Evolutionary conservation across 352 stramenopile genomes (phyloP).

Genomic region (Salisapilia sapeloensis): DNA sequence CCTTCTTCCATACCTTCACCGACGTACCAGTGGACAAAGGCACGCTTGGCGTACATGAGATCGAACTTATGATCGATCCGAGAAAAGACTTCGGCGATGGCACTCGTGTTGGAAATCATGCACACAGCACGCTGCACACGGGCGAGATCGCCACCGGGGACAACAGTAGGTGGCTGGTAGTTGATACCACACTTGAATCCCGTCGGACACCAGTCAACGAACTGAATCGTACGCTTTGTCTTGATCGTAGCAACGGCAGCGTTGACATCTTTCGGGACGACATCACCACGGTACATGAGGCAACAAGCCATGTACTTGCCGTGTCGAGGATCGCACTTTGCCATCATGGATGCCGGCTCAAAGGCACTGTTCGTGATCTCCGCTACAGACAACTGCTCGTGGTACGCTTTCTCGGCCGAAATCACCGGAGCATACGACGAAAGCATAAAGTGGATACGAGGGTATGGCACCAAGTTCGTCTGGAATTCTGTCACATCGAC

Average conservation of each 20-base stretch:
- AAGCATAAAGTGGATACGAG: conserved; percentile 99
- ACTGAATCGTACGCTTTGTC: conserved; percentile 98
- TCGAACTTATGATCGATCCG: conserved; percentile 99
- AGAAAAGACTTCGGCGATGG: conserved; percentile 95
- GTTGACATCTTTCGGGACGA: conserved; percentile 93
- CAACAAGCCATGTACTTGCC: conserved; percentile 99
- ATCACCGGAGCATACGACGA: conserved; percentile 97
- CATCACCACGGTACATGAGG: conserved; percentile 96
- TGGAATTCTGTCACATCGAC: conserved; percentile 99
- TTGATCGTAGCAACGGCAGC: conserved; percentile 96
- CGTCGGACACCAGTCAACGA: conserved; percentile 98
- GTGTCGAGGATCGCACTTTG: conserved; percentile 97
- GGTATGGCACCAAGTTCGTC: conserved; percentile 98
- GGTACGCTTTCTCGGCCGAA: conserved; percentile 93
- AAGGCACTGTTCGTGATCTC: conserved; percentile 99
- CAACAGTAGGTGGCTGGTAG: conserved; percentile 94
- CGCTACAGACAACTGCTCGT: conserved; percentile 94
- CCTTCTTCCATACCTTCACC: conserved; percentile 99
- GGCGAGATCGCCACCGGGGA: conserved; percentile 93
- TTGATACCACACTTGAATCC: conserved; percentile 99
- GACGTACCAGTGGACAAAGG: conserved; percentile 99
- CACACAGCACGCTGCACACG: conserved; percentile 95
- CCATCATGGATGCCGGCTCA: conserved; percentile 97
- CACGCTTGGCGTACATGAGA: conserved; percentile 99
- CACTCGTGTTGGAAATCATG: conserved; percentile 99